phyloP scores from a whole-genome alignment of 768 basidiomycete genomes.

The Russula emetica region DNA sequence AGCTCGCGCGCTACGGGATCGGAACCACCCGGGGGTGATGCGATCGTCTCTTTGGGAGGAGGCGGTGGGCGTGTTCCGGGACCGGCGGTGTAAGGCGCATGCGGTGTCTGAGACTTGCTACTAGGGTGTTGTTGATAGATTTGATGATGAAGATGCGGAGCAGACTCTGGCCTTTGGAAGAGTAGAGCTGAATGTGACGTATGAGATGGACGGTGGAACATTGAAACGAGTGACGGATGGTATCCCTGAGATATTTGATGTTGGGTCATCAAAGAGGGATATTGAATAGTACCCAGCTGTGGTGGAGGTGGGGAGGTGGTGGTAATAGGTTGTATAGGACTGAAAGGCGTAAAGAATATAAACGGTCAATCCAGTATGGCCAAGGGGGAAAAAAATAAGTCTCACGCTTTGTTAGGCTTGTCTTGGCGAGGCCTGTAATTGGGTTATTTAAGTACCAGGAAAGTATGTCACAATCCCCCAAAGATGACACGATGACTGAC shows the following conservation, averaged over 20 bases:
- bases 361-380: neutral
- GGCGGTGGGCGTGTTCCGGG: conserved; percentile 29
- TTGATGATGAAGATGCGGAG: conserved; percentile 27
- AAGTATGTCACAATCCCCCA: neutral
- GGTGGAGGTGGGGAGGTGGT: conserved; percentile 67
- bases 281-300: conserved; percentile 46
- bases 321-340: conserved; percentile 47
- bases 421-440: conserved; percentile 40
- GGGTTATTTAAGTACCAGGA: conserved; percentile 45
- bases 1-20: conserved; percentile 43
- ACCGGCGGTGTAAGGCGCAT: neutral
- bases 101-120: conserved; percentile 21
- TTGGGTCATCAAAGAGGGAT: conserved; percentile 72
- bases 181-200: conserved; percentile 25
- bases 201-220: conserved; percentile 45
- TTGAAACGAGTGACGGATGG: conserved; percentile 68
- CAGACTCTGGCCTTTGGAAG: conserved; percentile 26
- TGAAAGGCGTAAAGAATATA: conserved; percentile 7
- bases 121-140: conserved; percentile 25
- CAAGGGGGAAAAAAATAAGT: neutral
- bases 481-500: conserved; percentile 17
- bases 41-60: conserved; percentile 33
- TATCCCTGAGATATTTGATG: conserved; percentile 79
- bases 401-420: conserved; percentile 27
- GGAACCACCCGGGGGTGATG: conserved; percentile 32